Evolutionary conservation across 2,329 filamentous ascomycete genomes (phyloP).

Genomic region (Claviceps sp.): DNA sequence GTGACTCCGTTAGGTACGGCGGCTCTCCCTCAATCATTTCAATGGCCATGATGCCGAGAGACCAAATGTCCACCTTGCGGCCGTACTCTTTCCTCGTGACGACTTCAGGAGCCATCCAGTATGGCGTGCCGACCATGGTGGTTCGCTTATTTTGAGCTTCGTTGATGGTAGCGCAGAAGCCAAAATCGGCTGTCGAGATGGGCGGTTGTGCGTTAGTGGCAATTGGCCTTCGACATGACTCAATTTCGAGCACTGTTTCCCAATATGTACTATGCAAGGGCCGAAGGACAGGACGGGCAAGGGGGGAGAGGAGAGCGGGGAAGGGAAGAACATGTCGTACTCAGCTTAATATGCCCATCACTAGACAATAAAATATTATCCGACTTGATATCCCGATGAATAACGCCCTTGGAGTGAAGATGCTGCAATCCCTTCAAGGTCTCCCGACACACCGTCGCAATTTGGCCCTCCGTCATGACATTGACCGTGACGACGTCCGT

Average conservation of each 20-base stretch:
- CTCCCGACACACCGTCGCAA: constrained; percentile 89
- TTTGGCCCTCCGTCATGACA: constrained; percentile 97
- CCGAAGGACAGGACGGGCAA: no score
- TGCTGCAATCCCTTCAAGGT: constrained; percentile 86
- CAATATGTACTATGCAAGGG: no score
- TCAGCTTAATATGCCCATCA: constrained; percentile 94
- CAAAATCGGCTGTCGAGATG: constrained; percentile 67
- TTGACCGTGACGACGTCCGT: constrained; percentile 99
- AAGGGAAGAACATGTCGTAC: constrained; percentile 35
- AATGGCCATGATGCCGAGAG: constrained; percentile 96
- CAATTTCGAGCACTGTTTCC: not conserved
- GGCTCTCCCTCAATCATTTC: constrained; percentile 99
- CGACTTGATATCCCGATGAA: constrained; percentile 97
- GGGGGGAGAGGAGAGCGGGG: not conserved
- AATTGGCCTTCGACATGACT: not conserved
- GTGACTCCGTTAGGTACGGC: constrained; percentile 90
- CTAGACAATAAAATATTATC: constrained; percentile 92
- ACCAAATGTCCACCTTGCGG: constrained; percentile 98
- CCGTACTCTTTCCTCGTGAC: constrained; percentile 97
- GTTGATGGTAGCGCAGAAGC: constrained; percentile 97
- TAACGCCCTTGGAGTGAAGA: constrained; percentile 92
- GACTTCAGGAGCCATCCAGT: constrained; percentile 99
- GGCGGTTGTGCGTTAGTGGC: constrained; percentile 11
- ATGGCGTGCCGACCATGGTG: constrained; percentile 97
- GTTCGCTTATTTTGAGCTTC: constrained; percentile 94